Conservation (phyloP, 768 basidiomycete genomes). For the Lentinula lateritia region DNA sequence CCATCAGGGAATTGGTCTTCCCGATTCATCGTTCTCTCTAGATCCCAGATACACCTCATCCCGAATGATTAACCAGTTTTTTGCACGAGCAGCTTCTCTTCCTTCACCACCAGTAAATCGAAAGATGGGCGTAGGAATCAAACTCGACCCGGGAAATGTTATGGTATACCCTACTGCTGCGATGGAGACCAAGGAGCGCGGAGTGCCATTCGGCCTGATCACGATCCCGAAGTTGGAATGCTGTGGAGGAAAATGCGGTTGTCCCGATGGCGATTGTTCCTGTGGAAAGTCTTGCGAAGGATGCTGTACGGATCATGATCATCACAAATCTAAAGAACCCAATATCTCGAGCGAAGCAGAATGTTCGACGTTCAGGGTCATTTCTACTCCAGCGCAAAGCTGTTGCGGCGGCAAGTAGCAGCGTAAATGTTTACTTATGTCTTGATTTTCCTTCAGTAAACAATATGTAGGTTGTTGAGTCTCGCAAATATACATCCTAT, state of each 20-base stretch:
- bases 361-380: not conserved
- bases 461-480: too few species aligned
- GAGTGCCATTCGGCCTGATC: slow-evolving; percentile 42
- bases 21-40: slow-evolving; percentile 17
- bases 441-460: too few species aligned
- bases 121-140: slow-evolving; percentile 29
- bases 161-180: slow-evolving; percentile 37
- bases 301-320: slow-evolving; percentile 35
- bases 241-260: slow-evolving; percentile 57
- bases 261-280: slow-evolving; percentile 46
- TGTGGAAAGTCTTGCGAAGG: slow-evolving; percentile 56
- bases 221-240: slow-evolving; percentile 63
- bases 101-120: slow-evolving; percentile 48
- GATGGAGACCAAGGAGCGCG: slow-evolving; percentile 30
- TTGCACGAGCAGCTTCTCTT: slow-evolving; percentile 63
- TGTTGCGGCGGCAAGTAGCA: not conserved
- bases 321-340: not conserved
- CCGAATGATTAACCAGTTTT: slow-evolving; percentile 53
- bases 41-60: not conserved
- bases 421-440: too few species aligned
- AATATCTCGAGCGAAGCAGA: not conserved
- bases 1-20: slow-evolving; percentile 37
- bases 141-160: slow-evolving; percentile 48
- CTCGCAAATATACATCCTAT: too few species aligned
- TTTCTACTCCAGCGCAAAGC: not conserved